phyloP scores from a whole-genome alignment of 1,284 basidiomycete species.

The Sporisorium graminicola region DNA sequence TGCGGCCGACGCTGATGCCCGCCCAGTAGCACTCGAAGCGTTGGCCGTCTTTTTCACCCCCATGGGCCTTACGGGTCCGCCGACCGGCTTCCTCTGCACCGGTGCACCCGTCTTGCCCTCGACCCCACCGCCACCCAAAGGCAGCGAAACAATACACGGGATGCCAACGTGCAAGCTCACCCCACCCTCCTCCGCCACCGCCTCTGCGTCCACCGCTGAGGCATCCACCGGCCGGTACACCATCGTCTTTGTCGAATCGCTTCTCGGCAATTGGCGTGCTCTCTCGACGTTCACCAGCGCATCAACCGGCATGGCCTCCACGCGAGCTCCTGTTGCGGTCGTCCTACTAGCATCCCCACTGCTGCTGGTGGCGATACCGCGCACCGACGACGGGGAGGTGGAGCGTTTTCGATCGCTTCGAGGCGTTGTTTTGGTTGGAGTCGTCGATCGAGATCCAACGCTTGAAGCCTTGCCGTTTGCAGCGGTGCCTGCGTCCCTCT shows the following conservation, averaged over 20 bases:
- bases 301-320: constrained; percentile 19
- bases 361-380: neutral
- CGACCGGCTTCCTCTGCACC: neutral
- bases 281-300: constrained; percentile 16
- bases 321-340: neutral
- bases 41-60: neutral
- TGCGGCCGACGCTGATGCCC: neutral
- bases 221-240: neutral
- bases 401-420: neutral
- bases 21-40: too few species aligned
- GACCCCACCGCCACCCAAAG: neutral
- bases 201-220: neutral
- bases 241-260: constrained; percentile 22
- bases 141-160: constrained; percentile 50
- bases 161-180: constrained; percentile 34
- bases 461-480: neutral
- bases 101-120: neutral
- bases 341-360: neutral
- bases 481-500: neutral
- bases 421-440: constrained; percentile 6
- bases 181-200: neutral
- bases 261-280: constrained; percentile 3
- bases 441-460: constrained; percentile 4
- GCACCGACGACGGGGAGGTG: neutral
- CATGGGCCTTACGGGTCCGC: neutral